A percentile compares a stretch with the other conserved stretches of the same genome.
Conservation (phyloP, 305 asterid genomes). For the Salvia sclarea region DNA sequence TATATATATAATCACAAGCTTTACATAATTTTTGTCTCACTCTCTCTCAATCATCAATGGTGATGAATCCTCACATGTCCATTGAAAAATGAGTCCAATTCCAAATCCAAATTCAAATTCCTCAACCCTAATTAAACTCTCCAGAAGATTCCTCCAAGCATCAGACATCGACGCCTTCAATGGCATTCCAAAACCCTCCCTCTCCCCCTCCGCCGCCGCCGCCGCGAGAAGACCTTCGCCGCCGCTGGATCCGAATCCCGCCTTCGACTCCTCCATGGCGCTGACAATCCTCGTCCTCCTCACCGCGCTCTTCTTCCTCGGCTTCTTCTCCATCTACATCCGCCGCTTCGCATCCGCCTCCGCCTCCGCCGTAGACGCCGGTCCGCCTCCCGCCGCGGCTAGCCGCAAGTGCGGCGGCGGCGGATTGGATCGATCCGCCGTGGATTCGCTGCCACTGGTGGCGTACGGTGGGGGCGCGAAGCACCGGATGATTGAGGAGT, state of each 20-base stretch:
- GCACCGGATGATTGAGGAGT: slow-evolving; percentile 52
- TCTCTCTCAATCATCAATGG: background rate
- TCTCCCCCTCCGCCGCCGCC: background rate
- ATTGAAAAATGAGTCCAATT: slow-evolving; percentile 16
- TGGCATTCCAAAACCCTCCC: slow-evolving; percentile 25
- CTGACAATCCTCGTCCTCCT: slow-evolving; percentile 56
- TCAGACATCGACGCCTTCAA: slow-evolving; percentile 17
- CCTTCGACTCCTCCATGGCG: slow-evolving; percentile 67
- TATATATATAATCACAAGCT: no score
- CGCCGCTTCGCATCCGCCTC: slow-evolving; percentile 47
- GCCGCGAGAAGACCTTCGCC: slow-evolving; percentile 3
- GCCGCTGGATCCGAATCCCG: slow-evolving; percentile 25
- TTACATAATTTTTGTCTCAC: background rate
- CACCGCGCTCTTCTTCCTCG: slow-evolving; percentile 63
- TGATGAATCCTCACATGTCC: background rate
- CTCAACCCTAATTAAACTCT: background rate
- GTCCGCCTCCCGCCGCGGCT: slow-evolving; percentile 26
- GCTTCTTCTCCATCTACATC: slow-evolving; percentile 66
- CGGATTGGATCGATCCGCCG: slow-evolving; percentile 40
- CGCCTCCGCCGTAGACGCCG: background rate
- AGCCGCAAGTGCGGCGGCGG: slow-evolving; percentile 38
- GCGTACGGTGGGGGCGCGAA: slow-evolving; percentile 48
- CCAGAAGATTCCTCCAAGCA: slow-evolving; percentile 37
- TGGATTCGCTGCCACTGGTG: slow-evolving; percentile 51
- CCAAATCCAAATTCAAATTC: no score